A percentile compares a stretch with the other conserved stretches of the same genome.
Conservation (phyloP, 176 grass and related monocot species). For the Tillandsia leiboldiana region DNA sequence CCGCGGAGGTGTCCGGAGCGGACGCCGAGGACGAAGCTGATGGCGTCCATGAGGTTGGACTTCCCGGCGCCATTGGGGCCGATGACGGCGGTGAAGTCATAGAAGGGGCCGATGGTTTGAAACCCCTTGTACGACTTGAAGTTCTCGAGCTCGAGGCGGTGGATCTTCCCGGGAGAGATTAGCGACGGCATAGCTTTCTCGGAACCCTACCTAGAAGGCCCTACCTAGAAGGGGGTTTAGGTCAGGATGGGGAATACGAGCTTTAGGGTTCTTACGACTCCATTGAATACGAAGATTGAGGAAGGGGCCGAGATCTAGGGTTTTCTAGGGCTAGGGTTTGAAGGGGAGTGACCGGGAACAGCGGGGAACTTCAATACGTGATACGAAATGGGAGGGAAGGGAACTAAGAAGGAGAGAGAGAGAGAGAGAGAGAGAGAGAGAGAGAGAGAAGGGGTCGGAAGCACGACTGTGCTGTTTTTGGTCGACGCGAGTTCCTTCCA, state of each 20-base stretch:
- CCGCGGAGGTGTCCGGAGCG: constrained; percentile 75
- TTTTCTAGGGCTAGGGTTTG: neutral
- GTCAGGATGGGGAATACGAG: neutral
- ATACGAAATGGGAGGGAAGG: constrained; percentile 6
- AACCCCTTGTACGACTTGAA: constrained; percentile 97
- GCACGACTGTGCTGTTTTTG: too few species aligned
- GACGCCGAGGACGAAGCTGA: constrained; percentile 91
- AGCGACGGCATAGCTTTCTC: constrained; percentile 31
- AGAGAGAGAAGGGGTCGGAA: too few species aligned
- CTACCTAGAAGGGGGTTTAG: neutral
- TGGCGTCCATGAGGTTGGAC: constrained; percentile 98
- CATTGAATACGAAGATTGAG: neutral
- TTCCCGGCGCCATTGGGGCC: constrained; percentile 90
- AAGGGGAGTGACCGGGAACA: neutral
- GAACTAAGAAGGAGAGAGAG: neutral
- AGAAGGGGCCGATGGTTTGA: constrained; percentile 85
- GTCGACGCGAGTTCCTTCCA: too few species aligned
- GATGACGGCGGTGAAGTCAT: constrained; percentile 88
- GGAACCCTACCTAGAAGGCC: too few species aligned
- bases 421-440: neutral
- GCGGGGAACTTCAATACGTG: neutral
- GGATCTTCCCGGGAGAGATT: constrained; percentile 57
- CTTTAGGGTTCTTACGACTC: neutral
- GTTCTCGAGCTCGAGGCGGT: constrained; percentile 81
- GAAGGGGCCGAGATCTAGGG: neutral